A percentile compares a stretch with the other conserved stretches of the same genome.
Conservation (phyloP, 768 basidiomycete species). For the Leccinum longicurvipes region DNA sequence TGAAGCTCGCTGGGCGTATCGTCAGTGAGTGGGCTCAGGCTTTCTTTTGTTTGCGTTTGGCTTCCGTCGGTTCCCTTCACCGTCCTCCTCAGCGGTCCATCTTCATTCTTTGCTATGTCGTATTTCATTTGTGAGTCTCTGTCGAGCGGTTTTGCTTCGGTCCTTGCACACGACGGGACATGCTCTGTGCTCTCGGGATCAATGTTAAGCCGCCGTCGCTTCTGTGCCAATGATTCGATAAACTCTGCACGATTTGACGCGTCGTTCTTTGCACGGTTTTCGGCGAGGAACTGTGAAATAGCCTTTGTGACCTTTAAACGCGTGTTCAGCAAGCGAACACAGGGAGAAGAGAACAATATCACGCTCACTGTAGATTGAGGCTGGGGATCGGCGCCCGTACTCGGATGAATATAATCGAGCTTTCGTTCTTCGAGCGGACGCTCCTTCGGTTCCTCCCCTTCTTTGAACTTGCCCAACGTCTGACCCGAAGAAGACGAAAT, state of each 20-base stretch:
- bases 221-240: constrained; percentile 54
- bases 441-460: constrained; percentile 25
- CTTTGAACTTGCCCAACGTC: constrained; percentile 31
- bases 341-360: neutral
- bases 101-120: constrained; percentile 82
- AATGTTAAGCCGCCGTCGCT: constrained; percentile 42
- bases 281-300: constrained; percentile 68
- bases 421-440: constrained; percentile 64
- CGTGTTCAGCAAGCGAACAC: constrained; percentile 3
- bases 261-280: constrained; percentile 68
- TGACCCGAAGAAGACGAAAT: constrained; percentile 7
- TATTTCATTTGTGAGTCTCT: constrained; percentile 82
- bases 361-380: constrained; percentile 58
- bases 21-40: constrained; percentile 17
- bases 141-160: constrained; percentile 67
- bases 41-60: constrained; percentile 9
- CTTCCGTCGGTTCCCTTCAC: constrained; percentile 33
- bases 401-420: constrained; percentile 53
- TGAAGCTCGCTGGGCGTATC: constrained; percentile 42
- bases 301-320: constrained; percentile 57
- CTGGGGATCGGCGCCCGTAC: constrained; percentile 44
- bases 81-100: constrained; percentile 68
- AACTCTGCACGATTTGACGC: constrained; percentile 78
- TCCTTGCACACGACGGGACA: constrained; percentile 64
- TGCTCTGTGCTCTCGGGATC: constrained; percentile 33